Evolutionary conservation across 78 protist species (phyloP).

Genomic region (Bodo saltans): DNA sequence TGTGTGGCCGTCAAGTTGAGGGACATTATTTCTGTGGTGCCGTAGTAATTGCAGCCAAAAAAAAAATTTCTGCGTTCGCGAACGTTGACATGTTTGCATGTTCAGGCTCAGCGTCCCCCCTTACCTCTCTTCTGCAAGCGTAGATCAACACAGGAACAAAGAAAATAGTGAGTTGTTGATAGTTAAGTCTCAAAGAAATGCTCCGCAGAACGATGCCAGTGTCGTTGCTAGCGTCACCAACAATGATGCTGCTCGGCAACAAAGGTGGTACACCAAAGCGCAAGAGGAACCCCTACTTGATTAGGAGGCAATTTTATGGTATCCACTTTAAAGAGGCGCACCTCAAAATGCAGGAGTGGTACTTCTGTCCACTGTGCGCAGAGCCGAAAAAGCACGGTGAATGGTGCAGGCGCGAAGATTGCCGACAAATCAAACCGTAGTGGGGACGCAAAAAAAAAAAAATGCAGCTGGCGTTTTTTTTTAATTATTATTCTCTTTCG

Average conservation of each 20-base stretch:
- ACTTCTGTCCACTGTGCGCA: neutral
- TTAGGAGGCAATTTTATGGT: neutral
- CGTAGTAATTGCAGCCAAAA: too few species aligned
- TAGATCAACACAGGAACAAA: neutral
- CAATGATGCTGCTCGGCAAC: too few species aligned
- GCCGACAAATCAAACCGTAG: neutral
- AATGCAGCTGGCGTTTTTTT: too few species aligned
- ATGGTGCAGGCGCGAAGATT: neutral
- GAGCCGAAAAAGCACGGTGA: neutral
- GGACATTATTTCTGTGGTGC: too few species aligned
- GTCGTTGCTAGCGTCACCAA: too few species aligned
- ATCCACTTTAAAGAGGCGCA: neutral
- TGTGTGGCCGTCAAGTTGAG: too few species aligned
- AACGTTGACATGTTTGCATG: too few species aligned
- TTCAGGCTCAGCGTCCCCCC: too few species aligned
- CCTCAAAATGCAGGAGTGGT: neutral
- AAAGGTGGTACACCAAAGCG: neutral
- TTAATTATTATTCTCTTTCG: too few species aligned
- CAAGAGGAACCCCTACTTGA: neutral
- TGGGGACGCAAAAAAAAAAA: too few species aligned
- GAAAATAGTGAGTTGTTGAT: neutral
- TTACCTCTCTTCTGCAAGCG: too few species aligned
- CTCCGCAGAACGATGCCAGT: neutral
- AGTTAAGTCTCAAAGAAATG: neutral
- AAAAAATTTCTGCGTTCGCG: too few species aligned